Base-by-base conservation (phyloP, 306 rosid species). In the Bauhinia variegata region DNA sequence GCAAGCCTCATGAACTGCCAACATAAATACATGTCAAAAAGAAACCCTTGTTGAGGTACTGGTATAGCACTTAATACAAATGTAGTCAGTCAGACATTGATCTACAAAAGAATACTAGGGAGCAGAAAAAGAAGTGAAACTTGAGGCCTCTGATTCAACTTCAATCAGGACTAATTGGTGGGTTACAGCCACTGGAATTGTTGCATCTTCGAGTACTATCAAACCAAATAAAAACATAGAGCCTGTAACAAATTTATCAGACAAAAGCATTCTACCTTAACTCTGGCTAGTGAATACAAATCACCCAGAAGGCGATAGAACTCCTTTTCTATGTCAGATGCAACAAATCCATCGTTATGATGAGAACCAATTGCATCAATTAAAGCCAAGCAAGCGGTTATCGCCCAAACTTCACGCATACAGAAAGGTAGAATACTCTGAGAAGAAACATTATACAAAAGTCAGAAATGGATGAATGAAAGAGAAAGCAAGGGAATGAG, bases 1-100 rank as follows among this genome's bases (percentile, higher is more conserved):
- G 99, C 96, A 65, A 93, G 85, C 87, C 99, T 93, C 97, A 93
- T 82, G 80, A 88, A 93, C 99, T 93, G 95, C 82, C 80, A 88
- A 76, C 78, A 82, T 38, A 68, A 47, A 70, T 67, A 82, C 44
- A 73, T 68, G 62, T 57, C 65, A 75, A 57, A 46, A 71, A 71
- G 60, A 63, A 67, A 23, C 63, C 38, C 52, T 41, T 41, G 15
- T 72, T 54, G 66, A 58, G 54, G 28, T 23, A 56, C 52, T 9
- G 53, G 63, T 57, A 66, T 38, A 32, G 17, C 52, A 48, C 63
- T 39, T 46, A 16, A 65, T 41, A 70, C 51, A 65, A 75, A 47
- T 62, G 43, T 46, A 64, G 18, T 49, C 33, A 59, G 39, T 54
- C 34, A 59, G 33, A 60, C 52, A 52, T 54, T 37, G 56, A 49